Evolutionary conservation across 2,329 filamentous ascomycete species (phyloP).

Genomic region (Canariomyces notabilis): DNA sequence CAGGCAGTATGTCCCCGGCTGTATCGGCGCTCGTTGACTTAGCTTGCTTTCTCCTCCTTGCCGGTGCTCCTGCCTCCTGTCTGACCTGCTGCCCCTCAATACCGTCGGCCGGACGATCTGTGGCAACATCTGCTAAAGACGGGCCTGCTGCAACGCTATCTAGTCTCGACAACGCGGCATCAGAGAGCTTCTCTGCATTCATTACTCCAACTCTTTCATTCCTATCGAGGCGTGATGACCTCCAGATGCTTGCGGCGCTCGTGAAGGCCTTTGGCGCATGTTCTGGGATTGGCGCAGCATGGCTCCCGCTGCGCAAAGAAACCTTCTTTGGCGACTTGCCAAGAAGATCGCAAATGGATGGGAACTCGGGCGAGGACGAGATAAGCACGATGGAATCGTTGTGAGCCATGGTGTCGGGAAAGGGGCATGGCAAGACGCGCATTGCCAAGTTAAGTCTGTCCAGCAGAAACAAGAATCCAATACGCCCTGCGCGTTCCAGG

Average conservation of each 20-base stretch:
- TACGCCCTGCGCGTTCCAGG: constrained; percentile 30
- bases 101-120: background rate
- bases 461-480: constrained; percentile 26
- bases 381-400: constrained; percentile 29
- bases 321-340: constrained; percentile 33
- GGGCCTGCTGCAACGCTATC: background rate
- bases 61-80: background rate
- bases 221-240: constrained; percentile 28
- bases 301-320: constrained; percentile 34
- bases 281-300: constrained; percentile 34
- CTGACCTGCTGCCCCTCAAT: constrained; percentile 1
- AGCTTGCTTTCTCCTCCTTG: background rate
- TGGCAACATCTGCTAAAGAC: background rate
- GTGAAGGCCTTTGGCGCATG: constrained; percentile 37
- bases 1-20: background rate
- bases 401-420: constrained; percentile 16
- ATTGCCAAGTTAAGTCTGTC: constrained; percentile 30
- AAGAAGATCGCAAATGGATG: constrained; percentile 46
- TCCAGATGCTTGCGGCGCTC: constrained; percentile 37
- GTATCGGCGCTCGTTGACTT: background rate
- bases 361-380: constrained; percentile 53
- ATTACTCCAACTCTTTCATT: constrained; percentile 7
- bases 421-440: constrained; percentile 26
- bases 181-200: background rate
- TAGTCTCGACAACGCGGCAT: background rate